Base-by-base conservation (phyloP, 345 rosid species). In the Eucalyptus urophylla region DNA sequence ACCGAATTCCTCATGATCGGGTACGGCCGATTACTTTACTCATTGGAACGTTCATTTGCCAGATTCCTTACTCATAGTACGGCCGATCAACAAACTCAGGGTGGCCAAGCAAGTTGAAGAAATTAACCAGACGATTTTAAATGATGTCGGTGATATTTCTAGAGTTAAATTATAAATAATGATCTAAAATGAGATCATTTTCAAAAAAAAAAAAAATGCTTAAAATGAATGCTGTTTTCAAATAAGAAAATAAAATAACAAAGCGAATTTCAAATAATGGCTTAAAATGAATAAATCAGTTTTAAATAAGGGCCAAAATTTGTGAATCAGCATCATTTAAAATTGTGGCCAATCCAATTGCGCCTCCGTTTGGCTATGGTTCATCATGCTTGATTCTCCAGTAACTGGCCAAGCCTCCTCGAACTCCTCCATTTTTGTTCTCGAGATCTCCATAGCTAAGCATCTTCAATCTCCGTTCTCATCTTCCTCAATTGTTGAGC, bases 281-380 rank as follows among this genome's bases (percentile, higher is more conserved):
- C 24, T 53, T 4, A 53, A 19, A 19, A 53, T 19, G 58, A 21
- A 19, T 53, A 53, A 19, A 53, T 2, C 0, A 0, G 0, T 21
- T 53, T 53, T 53, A 53, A 19, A 53, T 53, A 53, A 53, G 5
- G 25, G 58, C 11, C 25, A 53, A 53, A 53, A 53, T 53, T 53
- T 53, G 11, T 0, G 5, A 53, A 53, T 53, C 58, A 4, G 25
- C 58, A 53, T 53, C 25, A 53, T 8, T 19, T 53, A 19, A 53
- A 21, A 21, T 53, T 21, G 58, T 19, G 24, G 58, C 58, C 25
- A 53, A 19, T 56, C 14, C 62, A 1, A 24, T 10, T 24, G 62
- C 5, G 8, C 69, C 17, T 62, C 17, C 69, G 33, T 62, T 62
- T 62, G 69, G 17, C 31, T 29, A 14, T 62, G 69, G 69, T 29